Base-by-base conservation (phyloP, 768 basidiomycete species). In the Calocera cornea region DNA sequence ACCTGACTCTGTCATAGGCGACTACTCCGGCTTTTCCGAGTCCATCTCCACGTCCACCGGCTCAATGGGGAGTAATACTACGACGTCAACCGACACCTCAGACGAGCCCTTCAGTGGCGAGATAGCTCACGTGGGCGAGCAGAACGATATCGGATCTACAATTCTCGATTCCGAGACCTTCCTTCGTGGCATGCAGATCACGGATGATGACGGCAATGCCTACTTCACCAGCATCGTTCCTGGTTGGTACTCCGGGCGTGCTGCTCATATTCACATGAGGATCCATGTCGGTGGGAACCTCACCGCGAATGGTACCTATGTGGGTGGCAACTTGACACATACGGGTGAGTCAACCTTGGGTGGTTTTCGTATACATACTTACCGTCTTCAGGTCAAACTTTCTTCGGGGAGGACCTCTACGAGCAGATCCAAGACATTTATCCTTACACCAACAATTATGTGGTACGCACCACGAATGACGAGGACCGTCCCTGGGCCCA, bases 221-320 rank as follows among this genome's bases (percentile, higher is more conserved):
- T 54, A 49, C 2, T 54, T 67, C 49, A 54, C 36, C 7, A 60
- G 49, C 49, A 54, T 60, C 29, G 66, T 67, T 44, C 67, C 67
- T 19, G 67, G 67, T 22, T 67, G 67, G 67, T 67, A 67, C 40
- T 67, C 67, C 1, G 67, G 67, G 16, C 50, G 67, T 14, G 63
- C 67, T 2, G 0, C 54, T 8, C 67, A 67, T 33, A 64, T 67
- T 60, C 67, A 67, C 63, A 63, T 67, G 50, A 50, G 67, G 34
- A 49, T 67, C 16, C 67, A 67, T 31, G 67, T 67, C 29, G 67
- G 67, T 16, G 67, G 67, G 2, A 41, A 64, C 17, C 50, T 67
- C 10, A 67, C 67, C 33, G 36, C 67, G 12, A 67, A 67, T 33
- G 67, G 67, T 29, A 67, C 67, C 2, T 67, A 67, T 47, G 41